Evolutionary conservation across 192 early-diverging fungal genomes (phyloP), one percentile per base, ranked within the genome.

Genomic region (Obelidium mucronatum): DNA sequence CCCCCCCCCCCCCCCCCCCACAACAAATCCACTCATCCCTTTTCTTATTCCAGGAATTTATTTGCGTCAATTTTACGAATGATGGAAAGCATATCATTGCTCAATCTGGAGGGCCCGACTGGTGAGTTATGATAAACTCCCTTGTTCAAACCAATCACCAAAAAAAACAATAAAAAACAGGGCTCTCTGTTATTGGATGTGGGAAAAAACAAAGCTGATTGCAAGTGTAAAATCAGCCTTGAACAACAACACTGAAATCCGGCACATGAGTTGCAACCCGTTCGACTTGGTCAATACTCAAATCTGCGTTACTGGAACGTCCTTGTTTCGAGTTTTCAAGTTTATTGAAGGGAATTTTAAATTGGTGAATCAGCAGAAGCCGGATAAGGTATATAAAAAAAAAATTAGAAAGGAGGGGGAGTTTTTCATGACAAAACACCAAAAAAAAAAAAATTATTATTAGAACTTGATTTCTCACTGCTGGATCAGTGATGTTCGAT

Each of bases 381-480:
- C 78, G 26, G 87, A 89, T 40, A 84, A 82, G 80, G 83, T 85
- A 30, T 11, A 56, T n/a, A 0, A n/a, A n/a, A n/a, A n/a, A n/a
- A n/a, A n/a, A n/a, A n/a, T 34, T n/a, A n/a, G n/a, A 22, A 1
- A 31, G 39, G 34, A 30, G 52, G 4, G 30, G n/a, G n/a, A n/a
- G n/a, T n/a, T n/a, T n/a, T n/a, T n/a, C n/a, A n/a, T 44, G 34
- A 26, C 13, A 35, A 60, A 30, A 35, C 30, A 2, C 61, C 60
- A 72, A 79, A 28, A 71, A 52, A 58, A 30, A 58, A 28, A 52
- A 2, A 30, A n/a, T 60, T 28, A 31, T 42, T 53, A 58, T 15
- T 62, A 88, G 83, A 87, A 87, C 72, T 52, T 86, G 15, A 60
- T 83, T 5, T 83, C 76, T 55, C 83, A 87, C 70, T 76, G 85